Conservation (phyloP, 2,329 filamentous ascomycete genomes). For the Pseudogymnoascus sp. region DNA sequence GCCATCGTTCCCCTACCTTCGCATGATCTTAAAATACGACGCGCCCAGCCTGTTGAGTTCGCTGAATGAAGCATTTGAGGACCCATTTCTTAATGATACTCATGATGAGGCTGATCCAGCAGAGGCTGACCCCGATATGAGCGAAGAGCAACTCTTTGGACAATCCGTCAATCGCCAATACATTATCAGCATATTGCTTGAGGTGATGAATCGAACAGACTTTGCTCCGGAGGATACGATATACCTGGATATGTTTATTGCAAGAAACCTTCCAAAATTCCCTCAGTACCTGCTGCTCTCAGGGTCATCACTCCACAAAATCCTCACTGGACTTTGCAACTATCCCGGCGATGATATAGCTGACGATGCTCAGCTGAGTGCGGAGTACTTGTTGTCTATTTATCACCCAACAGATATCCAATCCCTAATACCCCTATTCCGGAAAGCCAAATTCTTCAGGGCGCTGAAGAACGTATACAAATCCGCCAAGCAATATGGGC, state of each 20-base stretch:
- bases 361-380: conserved; percentile 94
- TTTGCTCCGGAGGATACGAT: conserved; percentile 80
- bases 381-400: conserved; percentile 87
- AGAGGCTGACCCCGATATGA: conserved; percentile 42
- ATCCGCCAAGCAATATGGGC: conserved; percentile 69
- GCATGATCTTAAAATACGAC: conserved; percentile 80
- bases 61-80: conserved; percentile 95
- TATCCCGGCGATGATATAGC: conserved; percentile 75
- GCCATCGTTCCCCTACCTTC: conserved; percentile 78
- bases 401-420: conserved; percentile 84
- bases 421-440: conserved; percentile 69
- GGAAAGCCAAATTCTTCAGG: conserved; percentile 76
- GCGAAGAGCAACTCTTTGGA: conserved; percentile 61
- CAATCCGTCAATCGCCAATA: conserved; percentile 84
- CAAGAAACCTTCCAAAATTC: conserved; percentile 91
- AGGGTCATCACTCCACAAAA: conserved; percentile 74
- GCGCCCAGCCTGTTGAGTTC: conserved; percentile 89
- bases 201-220: conserved; percentile 74
- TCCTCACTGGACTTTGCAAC: conserved; percentile 75
- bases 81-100: conserved; percentile 81
- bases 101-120: conserved; percentile 56
- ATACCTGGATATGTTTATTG: conserved; percentile 98
- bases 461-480: conserved; percentile 87
- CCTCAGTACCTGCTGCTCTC: conserved; percentile 90
- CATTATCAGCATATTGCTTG: conserved; percentile 80